Base-by-base conservation (phyloP, 1,284 basidiomycete species). In the Meripilus lineatus region DNA sequence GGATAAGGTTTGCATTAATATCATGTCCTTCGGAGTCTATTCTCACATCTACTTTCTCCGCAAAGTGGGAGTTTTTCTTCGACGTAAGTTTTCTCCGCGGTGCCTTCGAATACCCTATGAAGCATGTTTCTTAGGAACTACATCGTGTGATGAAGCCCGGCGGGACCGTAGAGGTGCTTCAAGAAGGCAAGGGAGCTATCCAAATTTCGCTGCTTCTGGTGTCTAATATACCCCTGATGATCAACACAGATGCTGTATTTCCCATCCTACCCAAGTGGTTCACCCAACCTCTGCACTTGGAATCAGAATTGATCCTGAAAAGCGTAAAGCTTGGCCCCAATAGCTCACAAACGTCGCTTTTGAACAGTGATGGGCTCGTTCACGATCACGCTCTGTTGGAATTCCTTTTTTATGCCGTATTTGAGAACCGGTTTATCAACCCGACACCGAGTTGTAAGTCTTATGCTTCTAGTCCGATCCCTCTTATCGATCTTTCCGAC, bases 21-120 rank as follows among this genome's bases (percentile, higher is more conserved):
- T 44, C 32, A 46, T 52, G 30, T 23, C 34, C 40, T 33, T 33
- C 25, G 30, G 11, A 17, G n/a, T n/a, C 18, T n/a, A 28, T 14
- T 35, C 22, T 17, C 32, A 23, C 6, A 40, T 25, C 17, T 23
- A 18, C n/a, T 44, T 13, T 25, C 34, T 17, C 10, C 5, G n/a
- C 40, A 32, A 45, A 84, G 82, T 85, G 82, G 82, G 74, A 70
- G n/a, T 65, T 70, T 28, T 56, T 85, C 8, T 79, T 85, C 46
- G 78, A 82, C 61, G 82, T 83, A 55, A 53, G 69, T 57, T 18
- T 14, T 11, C 20, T 32, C 20, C 36, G 25, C 17, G 8, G 10
- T 25, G 17, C 25, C 24, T 15, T 32, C 11, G 37, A 10, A 35
- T 10, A n/a, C n/a, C n/a, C n/a, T n/a, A n/a, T n/a, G n/a, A n/a